Percentiles rank a stretch among this genome's conserved stretches.
phyloP scores from a whole-genome alignment of 2,329 filamentous ascomycete genomes.

The Polychaeton citri region DNA sequence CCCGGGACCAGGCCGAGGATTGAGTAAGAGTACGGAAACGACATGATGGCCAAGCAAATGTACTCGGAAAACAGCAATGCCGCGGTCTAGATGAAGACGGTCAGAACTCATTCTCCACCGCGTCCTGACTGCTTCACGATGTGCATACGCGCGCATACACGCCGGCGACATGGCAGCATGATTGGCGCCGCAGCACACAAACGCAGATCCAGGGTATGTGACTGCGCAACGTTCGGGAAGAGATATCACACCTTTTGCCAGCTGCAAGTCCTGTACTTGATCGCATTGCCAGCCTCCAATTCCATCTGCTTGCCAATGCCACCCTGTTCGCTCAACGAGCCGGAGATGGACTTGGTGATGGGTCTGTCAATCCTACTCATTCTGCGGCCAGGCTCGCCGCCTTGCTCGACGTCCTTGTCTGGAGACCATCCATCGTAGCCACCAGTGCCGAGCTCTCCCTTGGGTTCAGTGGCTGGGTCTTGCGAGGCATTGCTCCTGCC shows the following conservation, averaged over 20 bases:
- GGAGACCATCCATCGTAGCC: constrained; percentile 13
- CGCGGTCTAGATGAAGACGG: constrained; percentile 47
- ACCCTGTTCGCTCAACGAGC: constrained; percentile 20
- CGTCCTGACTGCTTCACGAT: no score
- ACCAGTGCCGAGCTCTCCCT: constrained; percentile 9
- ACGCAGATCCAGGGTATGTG: no score
- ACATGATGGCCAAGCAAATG: constrained; percentile 89
- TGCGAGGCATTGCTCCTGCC: constrained; percentile 2
- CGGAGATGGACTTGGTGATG: constrained; percentile 21
- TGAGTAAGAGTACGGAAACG: constrained; percentile 87
- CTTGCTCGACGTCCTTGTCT: constrained; percentile 17
- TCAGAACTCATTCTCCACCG: no score
- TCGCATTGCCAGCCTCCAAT: constrained; percentile 61
- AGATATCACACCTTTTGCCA: constrained; percentile 49
- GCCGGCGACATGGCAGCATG: no score
- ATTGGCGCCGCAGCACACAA: no score
- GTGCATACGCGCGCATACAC: no score
- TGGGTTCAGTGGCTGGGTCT: constrained; percentile 2
- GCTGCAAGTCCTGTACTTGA: constrained; percentile 85
- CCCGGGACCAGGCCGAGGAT: constrained; percentile 76
- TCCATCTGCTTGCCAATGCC: constrained; percentile 56
- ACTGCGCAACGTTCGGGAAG: background rate
- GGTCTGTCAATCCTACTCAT: constrained; percentile 30
- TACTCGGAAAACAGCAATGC: constrained; percentile 88
- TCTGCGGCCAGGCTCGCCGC: constrained; percentile 15